phyloP scores from a whole-genome alignment of 2,329 filamentous ascomycete species.

The Acrocalymma vagum region DNA sequence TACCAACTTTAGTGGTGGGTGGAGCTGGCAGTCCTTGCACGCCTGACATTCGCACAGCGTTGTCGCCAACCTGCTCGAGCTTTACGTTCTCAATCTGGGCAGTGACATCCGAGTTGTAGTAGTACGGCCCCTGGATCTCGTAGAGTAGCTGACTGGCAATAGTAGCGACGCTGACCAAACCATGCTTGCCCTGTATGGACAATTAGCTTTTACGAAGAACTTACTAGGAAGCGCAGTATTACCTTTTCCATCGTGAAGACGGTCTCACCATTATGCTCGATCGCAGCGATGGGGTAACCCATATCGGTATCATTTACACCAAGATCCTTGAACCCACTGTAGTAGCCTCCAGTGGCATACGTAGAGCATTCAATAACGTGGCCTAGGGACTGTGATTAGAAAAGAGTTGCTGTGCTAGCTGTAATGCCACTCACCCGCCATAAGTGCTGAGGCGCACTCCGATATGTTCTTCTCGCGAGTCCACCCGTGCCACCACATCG shows the following conservation, averaged over 20 bases:
- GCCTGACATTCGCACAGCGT: conserved; percentile 43
- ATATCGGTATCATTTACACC: conserved; percentile 30
- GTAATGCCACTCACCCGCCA: conserved; percentile 57
- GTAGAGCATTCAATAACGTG: conserved; percentile 23
- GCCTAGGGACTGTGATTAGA: conserved; percentile 24
- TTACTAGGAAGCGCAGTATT: background rate
- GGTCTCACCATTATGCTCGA: conserved; percentile 51
- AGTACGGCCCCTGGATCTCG: conserved; percentile 53
- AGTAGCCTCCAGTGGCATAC: conserved; percentile 43
- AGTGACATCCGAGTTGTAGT: conserved; percentile 52
- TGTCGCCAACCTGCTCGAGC: conserved; percentile 34
- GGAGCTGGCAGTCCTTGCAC: conserved; percentile 37
- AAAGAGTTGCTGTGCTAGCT: too few relatives aligned
- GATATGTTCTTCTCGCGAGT: conserved; percentile 53
- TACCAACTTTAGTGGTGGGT: conserved; percentile 51
- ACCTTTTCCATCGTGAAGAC: conserved; percentile 40
- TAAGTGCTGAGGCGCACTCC: conserved; percentile 57
- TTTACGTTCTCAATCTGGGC: conserved; percentile 45
- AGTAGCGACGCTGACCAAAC: conserved; percentile 45
- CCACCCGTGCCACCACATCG: conserved; percentile 65
- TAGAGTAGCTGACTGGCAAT: conserved; percentile 49
- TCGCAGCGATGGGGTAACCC: conserved; percentile 57
- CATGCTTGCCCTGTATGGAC: conserved; percentile 30
- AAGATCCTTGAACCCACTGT: conserved; percentile 40
- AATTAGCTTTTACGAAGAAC: background rate